Conservation (phyloP, 129 eudicot genomes). For the Flaveria bidentis region DNA sequence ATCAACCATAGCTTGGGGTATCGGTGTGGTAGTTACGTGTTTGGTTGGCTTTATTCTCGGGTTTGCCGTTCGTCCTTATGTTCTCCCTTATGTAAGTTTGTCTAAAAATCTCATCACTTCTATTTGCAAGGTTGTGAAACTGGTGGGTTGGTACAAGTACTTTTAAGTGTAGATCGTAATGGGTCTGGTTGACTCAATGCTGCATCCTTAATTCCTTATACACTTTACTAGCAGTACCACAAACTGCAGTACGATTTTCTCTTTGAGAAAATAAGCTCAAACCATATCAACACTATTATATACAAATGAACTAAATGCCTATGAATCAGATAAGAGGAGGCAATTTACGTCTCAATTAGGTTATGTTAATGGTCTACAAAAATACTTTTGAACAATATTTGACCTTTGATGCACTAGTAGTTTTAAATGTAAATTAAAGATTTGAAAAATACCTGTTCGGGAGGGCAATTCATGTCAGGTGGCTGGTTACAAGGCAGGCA, state of each 20-base stretch:
- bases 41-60: conserved; percentile 58
- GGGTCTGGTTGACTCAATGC: neutral
- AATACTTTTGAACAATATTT: neutral
- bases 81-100: conserved; percentile 61
- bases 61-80: conserved; percentile 65
- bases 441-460: neutral
- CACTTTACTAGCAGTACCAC: neutral
- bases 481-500: neutral
- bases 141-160: neutral
- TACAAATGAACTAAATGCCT: neutral
- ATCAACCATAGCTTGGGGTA: conserved; percentile 49
- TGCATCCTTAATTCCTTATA: neutral
- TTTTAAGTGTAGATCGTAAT: neutral
- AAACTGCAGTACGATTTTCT: neutral
- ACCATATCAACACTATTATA: neutral
- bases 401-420: neutral
- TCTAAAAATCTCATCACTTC: neutral
- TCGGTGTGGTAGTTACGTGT: conserved; percentile 55
- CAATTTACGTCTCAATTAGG: neutral
- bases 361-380: neutral
- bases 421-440: neutral
- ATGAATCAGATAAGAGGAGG: neutral
- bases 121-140: neutral
- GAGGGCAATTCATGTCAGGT: neutral
- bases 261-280: neutral